Base-by-base conservation (phyloP, 2,329 filamentous ascomycete species). In the Verticillium nonalfalfae region DNA sequence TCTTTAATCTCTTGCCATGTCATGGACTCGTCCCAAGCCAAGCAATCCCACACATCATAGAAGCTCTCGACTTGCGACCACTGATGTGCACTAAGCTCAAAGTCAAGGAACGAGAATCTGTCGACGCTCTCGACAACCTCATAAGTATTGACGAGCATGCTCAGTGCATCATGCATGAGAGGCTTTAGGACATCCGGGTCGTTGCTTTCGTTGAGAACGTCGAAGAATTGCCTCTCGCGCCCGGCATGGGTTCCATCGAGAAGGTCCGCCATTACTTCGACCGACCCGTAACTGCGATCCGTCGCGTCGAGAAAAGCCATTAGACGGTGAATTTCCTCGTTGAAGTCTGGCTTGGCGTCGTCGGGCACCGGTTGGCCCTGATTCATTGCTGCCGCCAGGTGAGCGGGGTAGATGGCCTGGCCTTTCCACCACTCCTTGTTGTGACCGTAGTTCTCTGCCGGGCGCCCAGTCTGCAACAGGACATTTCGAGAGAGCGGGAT, bases 381-480 rank as follows among this genome's bases (percentile, higher is more conserved):
- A 58, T 69, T 69, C 67, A 74, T 70, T 57, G 70, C 71, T 5
- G 70, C 69, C 4, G 78, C 68, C 33, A 73, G 68, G 10, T 77
- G 73, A 2, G 74, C 72, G 36, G 72, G 72, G 4, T 78, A 65
- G 40, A 87, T 86, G 9, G 76, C 69, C 56, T 80, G 75, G 3
- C 86, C 85, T 64, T 78, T 81, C 86, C 86, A 89, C 86, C 86
- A 89, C 62, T 84, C 79, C 13, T 74, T 74, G 64, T 84, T 78
- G 65, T 81, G 77, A 1, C 85, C 85, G 64, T 88, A 88, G 38
- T 74, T 78, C 1, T 73, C 67, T 2, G 78, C 73, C 5, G 77
- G 70, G 3, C 69, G 60, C 1, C 79, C 79, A 10, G 72, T 74
- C 31, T 73, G 69, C 2, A 88, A 75, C 13, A 88, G 73, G 2